A percentile compares a stretch with the other conserved stretches of the same genome.
Evolutionary conservation across 2,329 filamentous ascomycete species (phyloP).

Genomic region (Aureobasidium mangrovei): DNA sequence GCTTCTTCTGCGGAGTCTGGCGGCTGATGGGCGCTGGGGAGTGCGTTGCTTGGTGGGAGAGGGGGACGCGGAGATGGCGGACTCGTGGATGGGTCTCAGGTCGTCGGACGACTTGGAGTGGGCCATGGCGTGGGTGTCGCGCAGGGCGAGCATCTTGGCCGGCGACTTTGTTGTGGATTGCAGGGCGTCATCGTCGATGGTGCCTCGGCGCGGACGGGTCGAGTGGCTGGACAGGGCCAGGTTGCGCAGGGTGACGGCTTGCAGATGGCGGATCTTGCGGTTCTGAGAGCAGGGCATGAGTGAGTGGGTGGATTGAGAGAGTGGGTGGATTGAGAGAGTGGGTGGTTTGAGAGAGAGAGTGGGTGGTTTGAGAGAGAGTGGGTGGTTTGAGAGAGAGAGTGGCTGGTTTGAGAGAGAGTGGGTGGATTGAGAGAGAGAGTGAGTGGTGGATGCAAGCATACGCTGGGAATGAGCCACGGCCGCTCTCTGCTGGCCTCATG

Average conservation of each 20-base stretch:
- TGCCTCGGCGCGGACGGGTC: conserved; percentile 42
- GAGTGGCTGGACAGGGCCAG: conserved; percentile 56
- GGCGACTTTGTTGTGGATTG: conserved; percentile 58
- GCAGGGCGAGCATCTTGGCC: conserved; percentile 52
- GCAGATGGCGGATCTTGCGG: conserved; percentile 77
- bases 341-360: background rate
- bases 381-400: background rate
- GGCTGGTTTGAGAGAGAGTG: background rate
- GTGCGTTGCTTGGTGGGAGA: conserved; percentile 4
- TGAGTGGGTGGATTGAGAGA: background rate
- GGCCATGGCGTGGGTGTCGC: conserved; percentile 40
- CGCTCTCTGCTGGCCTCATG: conserved; percentile 32
- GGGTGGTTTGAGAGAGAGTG: background rate
- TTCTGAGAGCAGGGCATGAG: conserved; percentile 45
- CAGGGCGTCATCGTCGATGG: conserved; percentile 68
- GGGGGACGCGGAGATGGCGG: background rate
- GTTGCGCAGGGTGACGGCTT: conserved; percentile 80
- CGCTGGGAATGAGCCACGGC: conserved; percentile 45
- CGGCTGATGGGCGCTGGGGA: conserved; percentile 28
- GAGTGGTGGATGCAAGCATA: conserved; percentile 22
- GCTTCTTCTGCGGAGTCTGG: conserved; percentile 44
- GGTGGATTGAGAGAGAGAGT: background rate
- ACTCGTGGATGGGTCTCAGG: conserved; percentile 31
- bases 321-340: background rate
- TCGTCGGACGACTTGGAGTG: conserved; percentile 53